Evolutionary conservation across 2,329 filamentous ascomycete genomes (phyloP).

Genomic region (Aphanoascus verrucosus): DNA sequence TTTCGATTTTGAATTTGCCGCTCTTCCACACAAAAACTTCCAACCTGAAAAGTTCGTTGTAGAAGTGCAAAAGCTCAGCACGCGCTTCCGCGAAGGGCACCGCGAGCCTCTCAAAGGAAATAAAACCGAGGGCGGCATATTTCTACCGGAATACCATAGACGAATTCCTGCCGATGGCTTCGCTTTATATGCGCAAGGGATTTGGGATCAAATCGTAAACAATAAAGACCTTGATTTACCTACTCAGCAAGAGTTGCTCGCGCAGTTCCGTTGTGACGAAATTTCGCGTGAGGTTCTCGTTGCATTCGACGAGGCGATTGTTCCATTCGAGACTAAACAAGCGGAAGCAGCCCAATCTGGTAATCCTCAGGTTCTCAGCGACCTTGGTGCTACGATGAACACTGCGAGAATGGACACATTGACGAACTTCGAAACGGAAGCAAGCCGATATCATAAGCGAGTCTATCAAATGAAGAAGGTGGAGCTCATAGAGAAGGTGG

Average conservation of each 20-base stretch:
- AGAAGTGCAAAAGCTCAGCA: constrained; percentile 69
- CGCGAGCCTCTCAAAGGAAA: constrained; percentile 57
- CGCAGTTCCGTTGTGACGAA: constrained; percentile 95
- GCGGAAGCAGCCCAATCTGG: constrained; percentile 63
- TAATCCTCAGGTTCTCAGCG: constrained; percentile 58
- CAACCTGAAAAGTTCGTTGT: constrained; percentile 81
- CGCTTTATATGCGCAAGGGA: constrained; percentile 78
- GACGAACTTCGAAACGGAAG: constrained; percentile 78
- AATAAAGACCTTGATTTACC: constrained; percentile 97
- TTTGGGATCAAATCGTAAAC: constrained; percentile 98
- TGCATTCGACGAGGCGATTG: constrained; percentile 69
- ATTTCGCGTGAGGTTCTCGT: constrained; percentile 82
- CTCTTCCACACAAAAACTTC: constrained; percentile 90
- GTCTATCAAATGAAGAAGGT: constrained; percentile 78
- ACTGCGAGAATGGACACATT: constrained; percentile 61
- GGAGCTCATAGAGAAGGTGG: constrained; percentile 78
- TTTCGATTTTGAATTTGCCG: constrained; percentile 96
- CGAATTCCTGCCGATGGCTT: constrained; percentile 97
- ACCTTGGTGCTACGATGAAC: constrained; percentile 64
- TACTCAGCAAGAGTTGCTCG: constrained; percentile 90
- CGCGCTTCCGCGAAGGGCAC: constrained; percentile 72
- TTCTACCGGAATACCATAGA: constrained; percentile 88
- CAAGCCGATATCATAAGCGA: constrained; percentile 90
- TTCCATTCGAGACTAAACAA: constrained; percentile 78
- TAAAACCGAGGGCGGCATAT: constrained; percentile 66